Evolutionary conservation across 352 stramenopile species (phyloP).

Genomic region (Globisporangium irregulare): DNA sequence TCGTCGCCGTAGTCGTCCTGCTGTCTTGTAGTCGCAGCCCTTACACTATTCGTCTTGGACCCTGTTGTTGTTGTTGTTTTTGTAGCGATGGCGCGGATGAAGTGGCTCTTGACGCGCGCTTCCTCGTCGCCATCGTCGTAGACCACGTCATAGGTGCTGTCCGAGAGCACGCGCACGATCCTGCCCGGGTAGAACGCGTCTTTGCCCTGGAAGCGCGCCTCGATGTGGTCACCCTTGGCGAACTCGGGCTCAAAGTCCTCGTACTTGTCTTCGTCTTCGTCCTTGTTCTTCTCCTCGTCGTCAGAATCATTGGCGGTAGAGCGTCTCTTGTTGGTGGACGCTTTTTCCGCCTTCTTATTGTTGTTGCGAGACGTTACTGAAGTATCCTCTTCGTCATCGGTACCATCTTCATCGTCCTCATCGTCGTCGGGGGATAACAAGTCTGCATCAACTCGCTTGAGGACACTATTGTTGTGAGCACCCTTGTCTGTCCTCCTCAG

Average conservation of each 20-base stretch:
- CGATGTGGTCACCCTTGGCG: conserved; percentile 46
- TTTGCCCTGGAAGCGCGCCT: conserved; percentile 63
- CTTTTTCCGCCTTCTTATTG: not conserved
- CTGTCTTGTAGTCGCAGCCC: not conserved
- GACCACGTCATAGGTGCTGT: conserved; percentile 54
- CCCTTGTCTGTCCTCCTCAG: conserved; percentile 18
- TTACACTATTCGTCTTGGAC: not conserved
- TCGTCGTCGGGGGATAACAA: conserved; percentile 45
- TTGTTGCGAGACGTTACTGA: not conserved
- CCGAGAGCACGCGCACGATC: conserved; percentile 47
- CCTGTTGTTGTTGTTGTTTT: conserved; percentile 11
- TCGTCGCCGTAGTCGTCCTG: conserved; percentile 52
- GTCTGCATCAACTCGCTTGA: conserved; percentile 37
- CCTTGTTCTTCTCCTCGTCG: conserved; percentile 16
- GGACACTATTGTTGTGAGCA: conserved; percentile 15
- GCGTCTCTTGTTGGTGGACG: conserved; percentile 8
- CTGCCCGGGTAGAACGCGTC: conserved; percentile 42
- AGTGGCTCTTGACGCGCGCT: conserved; percentile 34
- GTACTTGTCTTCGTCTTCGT: conserved; percentile 23
- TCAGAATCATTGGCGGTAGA: conserved; percentile 17
- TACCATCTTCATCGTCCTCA: conserved; percentile 24
- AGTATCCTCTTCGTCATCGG: conserved; percentile 15
- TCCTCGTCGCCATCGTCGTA: conserved; percentile 81
- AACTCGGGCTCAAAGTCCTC: conserved; percentile 54
- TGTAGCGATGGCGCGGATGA: conserved; percentile 33